These are phyloP conservation scores for Sarcodon aspratus DNA, from an alignment of 768 basidiomycete species.

Conservation along the genomic window DNA sequence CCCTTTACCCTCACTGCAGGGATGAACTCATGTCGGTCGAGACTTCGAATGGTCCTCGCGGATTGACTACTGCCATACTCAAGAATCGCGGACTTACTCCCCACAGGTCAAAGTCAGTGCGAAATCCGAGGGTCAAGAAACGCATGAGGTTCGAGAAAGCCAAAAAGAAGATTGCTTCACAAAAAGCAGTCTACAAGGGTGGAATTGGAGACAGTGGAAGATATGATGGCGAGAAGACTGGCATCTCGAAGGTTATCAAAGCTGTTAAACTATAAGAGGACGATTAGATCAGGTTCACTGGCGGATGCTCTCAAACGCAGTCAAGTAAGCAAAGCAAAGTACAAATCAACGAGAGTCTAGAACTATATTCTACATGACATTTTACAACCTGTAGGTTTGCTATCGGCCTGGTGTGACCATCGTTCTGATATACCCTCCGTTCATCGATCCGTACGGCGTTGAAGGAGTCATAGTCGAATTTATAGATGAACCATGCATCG, in stretches of 20 bases:
- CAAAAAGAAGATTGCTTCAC: slow-evolving; percentile 82
- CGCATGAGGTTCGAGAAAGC: slow-evolving; percentile 88
- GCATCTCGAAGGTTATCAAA: slow-evolving; percentile 88
- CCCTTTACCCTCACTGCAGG: slow-evolving; percentile 12
- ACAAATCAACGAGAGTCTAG: neutral
- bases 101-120: slow-evolving; percentile 74
- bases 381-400: neutral
- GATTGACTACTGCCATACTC: slow-evolving; percentile 83
- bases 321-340: neutral
- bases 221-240: slow-evolving; percentile 88
- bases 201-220: slow-evolving; percentile 58
- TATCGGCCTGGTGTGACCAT: slow-evolving; percentile 21
- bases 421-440: slow-evolving; percentile 57
- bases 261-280: slow-evolving; percentile 54
- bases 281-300: too few relatives aligned
- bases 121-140: slow-evolving; percentile 98
- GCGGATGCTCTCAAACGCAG: neutral
- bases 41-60: slow-evolving; percentile 62
- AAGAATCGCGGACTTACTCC: slow-evolving; percentile 94
- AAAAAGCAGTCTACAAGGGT: slow-evolving; percentile 89
- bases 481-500: slow-evolving; percentile 28
- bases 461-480: slow-evolving; percentile 29
- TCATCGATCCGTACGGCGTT: slow-evolving; percentile 53
- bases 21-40: slow-evolving; percentile 25
- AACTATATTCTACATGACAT: neutral